Percentiles rank a stretch among this genome's conserved stretches.
Conservation (phyloP, 441 rosid species). For the Populus hybrid region DNA sequence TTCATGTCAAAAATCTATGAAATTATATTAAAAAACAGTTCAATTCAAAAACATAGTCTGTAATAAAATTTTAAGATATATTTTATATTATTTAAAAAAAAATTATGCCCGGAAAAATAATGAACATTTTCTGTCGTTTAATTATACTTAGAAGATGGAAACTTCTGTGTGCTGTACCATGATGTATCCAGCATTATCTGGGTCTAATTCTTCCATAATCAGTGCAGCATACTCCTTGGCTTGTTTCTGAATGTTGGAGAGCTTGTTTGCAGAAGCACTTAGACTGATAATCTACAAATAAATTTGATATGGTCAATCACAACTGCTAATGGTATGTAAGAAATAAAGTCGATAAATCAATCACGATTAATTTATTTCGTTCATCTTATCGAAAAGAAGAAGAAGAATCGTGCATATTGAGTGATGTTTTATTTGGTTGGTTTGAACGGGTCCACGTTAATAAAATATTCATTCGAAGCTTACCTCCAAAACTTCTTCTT, state of each 20-base stretch:
- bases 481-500: conserved; percentile 89
- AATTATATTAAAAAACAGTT: too few species aligned
- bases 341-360: neutral
- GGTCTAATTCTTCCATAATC: conserved; percentile 96
- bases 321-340: neutral
- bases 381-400: neutral
- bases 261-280: conserved; percentile 95
- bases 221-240: conserved; percentile 80
- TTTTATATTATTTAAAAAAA: too few species aligned
- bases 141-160: neutral
- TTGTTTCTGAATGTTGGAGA: conserved; percentile 74
- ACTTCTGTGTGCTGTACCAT: conserved; percentile 42
- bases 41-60: too few species aligned
- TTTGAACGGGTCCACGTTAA: neutral
- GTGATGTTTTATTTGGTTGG: neutral
- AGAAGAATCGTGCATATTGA: too few species aligned
- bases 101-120: neutral
- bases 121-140: neutral
- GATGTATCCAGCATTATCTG: conserved; percentile 72
- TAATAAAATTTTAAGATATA: too few species aligned
- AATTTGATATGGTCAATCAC: neutral
- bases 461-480: conserved; percentile 2
- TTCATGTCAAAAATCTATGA: too few species aligned
- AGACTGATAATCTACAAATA: conserved; percentile 57
- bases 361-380: neutral